Evolutionary conservation across 2,329 filamentous ascomycete species (phyloP).

Genomic region (Coniochaeta prunicola): DNA sequence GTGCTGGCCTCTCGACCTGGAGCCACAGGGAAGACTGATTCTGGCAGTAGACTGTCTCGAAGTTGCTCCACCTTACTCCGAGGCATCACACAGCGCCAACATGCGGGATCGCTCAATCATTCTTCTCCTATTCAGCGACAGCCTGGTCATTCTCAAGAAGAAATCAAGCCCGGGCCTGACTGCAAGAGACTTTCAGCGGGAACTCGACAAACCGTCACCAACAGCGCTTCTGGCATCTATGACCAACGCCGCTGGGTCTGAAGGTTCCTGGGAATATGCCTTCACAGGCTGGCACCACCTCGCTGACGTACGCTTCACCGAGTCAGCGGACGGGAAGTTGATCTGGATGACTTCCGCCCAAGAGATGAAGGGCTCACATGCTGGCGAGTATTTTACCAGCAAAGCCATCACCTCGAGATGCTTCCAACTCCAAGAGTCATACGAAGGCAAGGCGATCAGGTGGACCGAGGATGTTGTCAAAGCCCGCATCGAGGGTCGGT

Average conservation of each 20-base stretch:
- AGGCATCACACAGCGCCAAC: slow-evolving; percentile 28
- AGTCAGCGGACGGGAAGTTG: slow-evolving; percentile 56
- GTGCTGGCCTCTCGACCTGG: slow-evolving; percentile 66
- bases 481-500: slow-evolving; percentile 78
- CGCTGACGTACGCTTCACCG: slow-evolving; percentile 64
- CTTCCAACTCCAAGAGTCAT: slow-evolving; percentile 66
- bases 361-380: slow-evolving; percentile 49
- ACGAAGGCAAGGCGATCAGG: slow-evolving; percentile 69
- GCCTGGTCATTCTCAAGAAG: slow-evolving; percentile 70
- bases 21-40: slow-evolving; percentile 71
- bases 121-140: slow-evolving; percentile 79
- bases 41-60: slow-evolving; percentile 75
- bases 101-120: slow-evolving; percentile 54
- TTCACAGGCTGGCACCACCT: slow-evolving; percentile 69
- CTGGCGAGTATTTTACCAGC: slow-evolving; percentile 37
- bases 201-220: slow-evolving; percentile 73
- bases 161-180: slow-evolving; percentile 53
- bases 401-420: slow-evolving; percentile 54
- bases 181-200: slow-evolving; percentile 71
- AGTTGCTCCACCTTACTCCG: slow-evolving; percentile 60
- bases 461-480: slow-evolving; percentile 82
- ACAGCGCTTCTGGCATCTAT: slow-evolving; percentile 55
- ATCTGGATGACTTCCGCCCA: slow-evolving; percentile 62
- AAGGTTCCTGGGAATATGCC: slow-evolving; percentile 60
- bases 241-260: slow-evolving; percentile 55